Evolutionary conservation across 441 rosid species (phyloP).

Genomic region (Populus trichocarpa): DNA sequence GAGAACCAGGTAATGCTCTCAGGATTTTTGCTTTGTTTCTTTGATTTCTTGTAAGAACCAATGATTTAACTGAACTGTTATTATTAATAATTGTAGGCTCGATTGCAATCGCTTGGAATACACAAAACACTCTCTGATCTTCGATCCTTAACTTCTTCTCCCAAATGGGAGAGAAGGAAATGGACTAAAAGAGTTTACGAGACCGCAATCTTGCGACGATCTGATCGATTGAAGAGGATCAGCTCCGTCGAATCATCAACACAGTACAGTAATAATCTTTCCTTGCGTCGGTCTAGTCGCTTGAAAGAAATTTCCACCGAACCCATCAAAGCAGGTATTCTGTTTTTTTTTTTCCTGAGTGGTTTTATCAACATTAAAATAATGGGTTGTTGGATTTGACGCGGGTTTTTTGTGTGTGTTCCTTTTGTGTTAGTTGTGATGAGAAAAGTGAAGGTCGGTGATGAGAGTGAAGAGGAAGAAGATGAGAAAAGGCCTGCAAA

Average conservation of each 20-base stretch:
- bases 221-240: conserved; percentile 23
- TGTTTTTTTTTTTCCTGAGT: not conserved
- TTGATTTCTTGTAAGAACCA: not conserved
- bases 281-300: conserved; percentile 19
- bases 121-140: conserved; percentile 31
- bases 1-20: conserved; percentile 33
- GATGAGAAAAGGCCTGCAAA: conserved; percentile 29
- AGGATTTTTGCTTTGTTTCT: not conserved
- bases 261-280: not conserved
- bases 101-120: conserved; percentile 41
- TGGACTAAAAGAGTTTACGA: conserved; percentile 11
- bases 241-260: not conserved
- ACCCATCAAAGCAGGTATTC: not conserved
- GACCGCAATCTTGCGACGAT: conserved; percentile 27
- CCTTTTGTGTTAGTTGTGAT: not conserved
- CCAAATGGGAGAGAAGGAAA: conserved; percentile 12
- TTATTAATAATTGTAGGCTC: conserved; percentile 21
- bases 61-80: not conserved
- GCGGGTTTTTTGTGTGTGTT: not conserved
- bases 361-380: not conserved
- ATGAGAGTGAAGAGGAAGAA: conserved; percentile 16
- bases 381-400: not conserved
- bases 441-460: not conserved
- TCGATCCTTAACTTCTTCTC: conserved; percentile 19
- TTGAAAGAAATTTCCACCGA: not conserved